phyloP scores from a whole-genome alignment of 371 early-diverging fungal species.

The Actinomucor elegans region DNA sequence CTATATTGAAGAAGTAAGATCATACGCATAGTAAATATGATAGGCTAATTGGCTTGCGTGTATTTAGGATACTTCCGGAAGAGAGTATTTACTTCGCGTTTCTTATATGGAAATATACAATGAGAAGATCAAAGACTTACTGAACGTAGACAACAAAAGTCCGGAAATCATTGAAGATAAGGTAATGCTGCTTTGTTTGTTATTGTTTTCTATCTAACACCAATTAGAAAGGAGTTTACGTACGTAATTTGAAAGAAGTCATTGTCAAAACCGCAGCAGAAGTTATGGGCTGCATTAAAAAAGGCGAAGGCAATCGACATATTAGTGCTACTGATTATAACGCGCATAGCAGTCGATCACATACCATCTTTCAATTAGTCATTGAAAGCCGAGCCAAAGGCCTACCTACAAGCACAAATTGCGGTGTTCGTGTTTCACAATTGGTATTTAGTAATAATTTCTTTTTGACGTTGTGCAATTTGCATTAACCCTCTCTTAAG shows the following conservation, averaged over 20 bases:
- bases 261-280: conserved; percentile 83
- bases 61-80: conserved; percentile 32
- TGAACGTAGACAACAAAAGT: conserved; percentile 67
- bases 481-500: conserved; percentile 15
- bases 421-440: conserved; percentile 66
- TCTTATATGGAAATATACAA: conserved; percentile 97
- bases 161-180: conserved; percentile 80
- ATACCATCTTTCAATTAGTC: conserved; percentile 87
- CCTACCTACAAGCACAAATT: not conserved
- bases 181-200: not conserved
- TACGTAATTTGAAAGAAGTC: conserved; percentile 83
- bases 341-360: conserved; percentile 81
- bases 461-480: too few species aligned
- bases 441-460: conserved; percentile 33
- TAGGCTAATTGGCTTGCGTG: not conserved
- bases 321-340: conserved; percentile 88
- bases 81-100: conserved; percentile 83
- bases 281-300: conserved; percentile 71
- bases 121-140: conserved; percentile 85
- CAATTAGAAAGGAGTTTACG: conserved; percentile 77
- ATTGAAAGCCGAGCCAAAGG: conserved; percentile 23
- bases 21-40: not conserved
- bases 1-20: conserved; percentile 34
- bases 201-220: not conserved
- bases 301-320: conserved; percentile 81